Base-by-base conservation (phyloP, 2,329 filamentous ascomycete genomes). In the Fusarium armeniacum region DNA sequence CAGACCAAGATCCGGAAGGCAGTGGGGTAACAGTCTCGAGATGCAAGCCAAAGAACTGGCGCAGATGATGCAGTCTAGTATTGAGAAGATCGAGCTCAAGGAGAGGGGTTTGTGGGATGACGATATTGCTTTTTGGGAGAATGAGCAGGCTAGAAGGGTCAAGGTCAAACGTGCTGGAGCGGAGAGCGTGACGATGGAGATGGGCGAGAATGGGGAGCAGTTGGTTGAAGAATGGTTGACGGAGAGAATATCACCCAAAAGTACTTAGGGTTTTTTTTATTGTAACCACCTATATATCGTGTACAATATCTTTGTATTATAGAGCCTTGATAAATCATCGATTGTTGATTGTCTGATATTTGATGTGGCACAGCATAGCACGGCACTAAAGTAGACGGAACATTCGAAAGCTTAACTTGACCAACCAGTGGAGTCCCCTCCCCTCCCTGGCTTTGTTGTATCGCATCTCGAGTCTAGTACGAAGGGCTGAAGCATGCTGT, bases 11-110 rank as follows among this genome's bases (percentile, higher is more conserved):
- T 63, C 66, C 41, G 59, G 46, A 57, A 71, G 67, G 6, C 74
- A 62, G 22, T 65, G 62, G 6, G 78, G 78, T 11, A 83, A 87
- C 73, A 83, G 75, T 16, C 85, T 87, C 58, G 73, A 76, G 40
- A 67, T 75, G 2, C 86, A 88, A 73, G 84, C 86, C 0, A 55
- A 70, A 4, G 83, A 85, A 72, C 74, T 89, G n/a, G 80, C 79
- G 0, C 72, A 75, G 18, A 71, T 85, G 61, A 86, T 88, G 83
- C 79, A 81, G 36, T 79, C 81, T 44, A 86, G 85, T 70, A 71
- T 87, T 26, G 77, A 83, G 30, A 81, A 79, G 70, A 41, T 81
- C 5, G 85, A 87, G 74, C 69, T 84, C 18, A 81, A 79, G 62
- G 78, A 83, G 66, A 78, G 81, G 22, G 73, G 68, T 52, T 75